Evolutionary conservation across 179 eudicot genomes (phyloP).

Genomic region (Spinacia oleracea): DNA sequence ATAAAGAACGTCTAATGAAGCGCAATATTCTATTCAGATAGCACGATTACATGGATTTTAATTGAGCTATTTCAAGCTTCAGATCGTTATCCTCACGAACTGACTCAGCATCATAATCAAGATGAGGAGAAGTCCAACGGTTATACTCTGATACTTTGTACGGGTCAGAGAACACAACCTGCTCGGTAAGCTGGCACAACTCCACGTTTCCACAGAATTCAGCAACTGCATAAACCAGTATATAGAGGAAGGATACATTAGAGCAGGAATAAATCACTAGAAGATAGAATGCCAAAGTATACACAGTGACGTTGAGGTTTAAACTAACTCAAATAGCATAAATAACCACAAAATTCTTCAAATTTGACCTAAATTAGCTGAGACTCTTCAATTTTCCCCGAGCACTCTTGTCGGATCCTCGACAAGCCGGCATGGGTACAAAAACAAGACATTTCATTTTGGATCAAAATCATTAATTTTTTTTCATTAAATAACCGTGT

Average conservation of each 20-base stretch:
- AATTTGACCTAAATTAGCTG: neutral
- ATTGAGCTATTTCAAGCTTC: slow-evolving; percentile 81
- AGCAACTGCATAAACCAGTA: slow-evolving; percentile 58
- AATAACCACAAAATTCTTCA: neutral
- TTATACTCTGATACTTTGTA: slow-evolving; percentile 73
- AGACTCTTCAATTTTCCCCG: too few species aligned
- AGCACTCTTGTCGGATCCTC: too few species aligned
- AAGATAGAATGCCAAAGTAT: neutral
- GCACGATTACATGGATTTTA: slow-evolving; percentile 66
- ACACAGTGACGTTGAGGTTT: neutral
- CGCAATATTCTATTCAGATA: neutral
- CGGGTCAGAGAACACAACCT: slow-evolving; percentile 94
- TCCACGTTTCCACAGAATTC: slow-evolving; percentile 92
- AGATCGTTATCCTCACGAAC: slow-evolving; percentile 73
- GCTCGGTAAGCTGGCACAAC: slow-evolving; percentile 85
- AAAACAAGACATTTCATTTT: neutral
- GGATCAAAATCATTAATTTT: neutral
- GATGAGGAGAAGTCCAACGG: slow-evolving; percentile 85
- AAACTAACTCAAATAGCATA: neutral
- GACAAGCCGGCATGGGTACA: too few species aligned
- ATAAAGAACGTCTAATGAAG: neutral
- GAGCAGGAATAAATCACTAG: neutral
- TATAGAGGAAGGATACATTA: neutral
- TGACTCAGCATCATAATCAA: slow-evolving; percentile 85
- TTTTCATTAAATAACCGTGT: too few species aligned